Conservation (phyloP, 106 monocot species). For the Dendrobium officinale region DNA sequence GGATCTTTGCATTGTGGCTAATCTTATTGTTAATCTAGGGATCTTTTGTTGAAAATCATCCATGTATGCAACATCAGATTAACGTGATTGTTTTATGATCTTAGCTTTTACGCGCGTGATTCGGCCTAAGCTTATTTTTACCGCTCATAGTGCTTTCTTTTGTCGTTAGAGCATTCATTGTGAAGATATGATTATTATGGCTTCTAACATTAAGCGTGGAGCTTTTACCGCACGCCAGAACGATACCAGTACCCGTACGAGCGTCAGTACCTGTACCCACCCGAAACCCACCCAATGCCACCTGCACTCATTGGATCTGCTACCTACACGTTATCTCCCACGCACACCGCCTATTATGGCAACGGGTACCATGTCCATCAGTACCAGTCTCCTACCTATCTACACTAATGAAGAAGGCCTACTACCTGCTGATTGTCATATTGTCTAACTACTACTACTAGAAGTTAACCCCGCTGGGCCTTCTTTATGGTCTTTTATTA, state of each 20-base stretch:
- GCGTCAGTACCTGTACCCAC: conserved; percentile 45
- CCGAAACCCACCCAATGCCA: conserved; percentile 38
- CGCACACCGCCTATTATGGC: conserved; percentile 59
- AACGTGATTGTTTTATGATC: too few species aligned
- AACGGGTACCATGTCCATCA: conserved; percentile 60
- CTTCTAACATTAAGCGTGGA: too few species aligned
- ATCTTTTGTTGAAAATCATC: too few species aligned
- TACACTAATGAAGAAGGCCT: conserved; percentile 47
- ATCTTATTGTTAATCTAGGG: too few species aligned
- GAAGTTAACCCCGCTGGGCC: conserved; percentile 14
- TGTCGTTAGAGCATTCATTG: too few species aligned
- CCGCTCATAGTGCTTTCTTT: too few species aligned
- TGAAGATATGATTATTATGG: too few species aligned
- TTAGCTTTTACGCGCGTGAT: too few species aligned
- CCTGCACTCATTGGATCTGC: conserved; percentile 31
- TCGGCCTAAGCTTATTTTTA: too few species aligned
- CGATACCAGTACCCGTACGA: conserved; percentile 59
- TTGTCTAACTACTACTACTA: conserved; percentile 29
- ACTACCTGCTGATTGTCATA: conserved; percentile 11
- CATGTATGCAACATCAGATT: too few species aligned
- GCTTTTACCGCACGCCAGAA: conserved; percentile 62
- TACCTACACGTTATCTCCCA: conserved; percentile 46
- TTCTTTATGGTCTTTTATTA: not conserved
- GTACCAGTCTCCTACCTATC: conserved; percentile 51
- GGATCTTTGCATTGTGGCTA: too few species aligned